Percentiles rank a stretch among this genome's conserved stretches.
Evolutionary conservation across 768 basidiomycete genomes (phyloP).

Genomic region (Xerocomus spinulosus): DNA sequence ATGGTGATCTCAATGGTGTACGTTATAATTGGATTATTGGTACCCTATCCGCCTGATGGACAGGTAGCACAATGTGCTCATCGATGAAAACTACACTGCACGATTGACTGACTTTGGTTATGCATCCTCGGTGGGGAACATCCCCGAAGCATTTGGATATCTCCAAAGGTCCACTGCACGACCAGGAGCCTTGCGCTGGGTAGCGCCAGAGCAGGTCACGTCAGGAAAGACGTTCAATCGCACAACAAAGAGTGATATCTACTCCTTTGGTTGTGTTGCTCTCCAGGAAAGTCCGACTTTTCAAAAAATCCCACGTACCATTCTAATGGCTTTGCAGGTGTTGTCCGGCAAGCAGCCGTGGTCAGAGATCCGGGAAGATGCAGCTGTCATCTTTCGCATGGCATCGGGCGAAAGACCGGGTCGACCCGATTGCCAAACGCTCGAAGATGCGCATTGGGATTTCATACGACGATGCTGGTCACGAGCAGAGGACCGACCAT

Average conservation of each 20-base stretch:
- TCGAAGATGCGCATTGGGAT: too few relatives aligned
- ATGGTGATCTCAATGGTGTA: slow-evolving; percentile 15
- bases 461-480: too few relatives aligned
- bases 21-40: neutral
- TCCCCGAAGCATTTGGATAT: neutral
- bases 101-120: slow-evolving; percentile 42
- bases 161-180: neutral
- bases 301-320: neutral
- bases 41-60: neutral
- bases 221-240: neutral
- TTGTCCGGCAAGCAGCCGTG: neutral
- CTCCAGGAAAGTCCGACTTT: neutral
- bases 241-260: neutral
- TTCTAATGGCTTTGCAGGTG: neutral
- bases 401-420: too few relatives aligned
- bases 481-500: too few relatives aligned
- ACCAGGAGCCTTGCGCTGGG: neutral
- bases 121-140: neutral
- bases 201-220: neutral
- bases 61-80: slow-evolving; percentile 13
- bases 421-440: too few relatives aligned
- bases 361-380: neutral
- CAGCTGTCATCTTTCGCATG: too few relatives aligned
- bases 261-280: neutral
- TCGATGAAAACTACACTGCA: slow-evolving; percentile 24